Conservation (phyloP, 345 rosid genomes). For the Eucalyptus sideroxylon region DNA sequence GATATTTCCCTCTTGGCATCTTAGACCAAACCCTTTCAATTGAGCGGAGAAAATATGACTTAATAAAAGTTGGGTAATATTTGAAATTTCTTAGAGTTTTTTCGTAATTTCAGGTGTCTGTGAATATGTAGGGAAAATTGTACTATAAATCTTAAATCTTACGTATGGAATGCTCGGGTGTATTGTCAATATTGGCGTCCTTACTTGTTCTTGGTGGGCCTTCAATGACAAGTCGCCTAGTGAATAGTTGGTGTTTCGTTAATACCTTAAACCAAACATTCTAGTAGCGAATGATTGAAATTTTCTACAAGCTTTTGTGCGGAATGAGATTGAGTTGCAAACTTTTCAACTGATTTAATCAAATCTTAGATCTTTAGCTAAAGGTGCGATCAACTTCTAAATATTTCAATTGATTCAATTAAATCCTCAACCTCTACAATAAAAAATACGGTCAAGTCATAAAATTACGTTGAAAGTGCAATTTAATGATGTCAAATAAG, state of each 20-base stretch:
- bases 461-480: neutral
- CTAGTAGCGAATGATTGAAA: neutral
- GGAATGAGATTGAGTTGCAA: neutral
- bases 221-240: neutral
- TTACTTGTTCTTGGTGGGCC: neutral
- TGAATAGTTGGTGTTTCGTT: neutral
- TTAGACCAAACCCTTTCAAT: neutral
- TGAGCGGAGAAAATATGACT: neutral
- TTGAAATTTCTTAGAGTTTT: neutral
- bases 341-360: neutral
- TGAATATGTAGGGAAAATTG: neutral
- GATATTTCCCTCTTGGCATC: neutral
- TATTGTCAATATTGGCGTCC: fast-evolving
- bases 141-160: neutral
- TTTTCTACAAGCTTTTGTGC: fast-evolving
- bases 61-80: neutral
- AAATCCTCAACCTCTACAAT: fast-evolving
- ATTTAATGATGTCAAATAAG: neutral
- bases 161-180: neutral
- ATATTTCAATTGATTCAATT: neutral
- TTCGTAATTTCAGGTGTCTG: neutral
- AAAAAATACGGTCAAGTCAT: fast-evolving
- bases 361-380: neutral
- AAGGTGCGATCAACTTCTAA: neutral
- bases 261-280: neutral